A percentile compares a stretch with the other conserved stretches of the same genome.
These are phyloP conservation scores for Micromonas pusilla DNA, from an alignment of 139 green algal genomes.

Conservation along the genomic window DNA sequence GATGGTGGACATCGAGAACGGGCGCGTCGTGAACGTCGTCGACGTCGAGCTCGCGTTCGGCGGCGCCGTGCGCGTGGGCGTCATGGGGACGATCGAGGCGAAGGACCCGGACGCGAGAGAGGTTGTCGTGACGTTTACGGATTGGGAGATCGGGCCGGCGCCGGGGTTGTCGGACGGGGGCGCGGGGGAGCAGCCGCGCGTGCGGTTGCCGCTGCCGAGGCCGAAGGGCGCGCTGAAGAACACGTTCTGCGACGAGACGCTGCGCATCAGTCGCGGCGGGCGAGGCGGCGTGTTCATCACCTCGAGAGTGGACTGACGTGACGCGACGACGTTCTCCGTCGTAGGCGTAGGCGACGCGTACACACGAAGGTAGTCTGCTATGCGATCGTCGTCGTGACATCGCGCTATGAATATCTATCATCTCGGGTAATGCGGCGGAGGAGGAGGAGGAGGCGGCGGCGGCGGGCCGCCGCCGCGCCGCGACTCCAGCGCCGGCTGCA, in stretches of 20 bases:
- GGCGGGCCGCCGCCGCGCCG: too few species aligned
- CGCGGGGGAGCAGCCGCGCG: background rate
- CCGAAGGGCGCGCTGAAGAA: background rate
- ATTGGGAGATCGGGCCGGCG: background rate
- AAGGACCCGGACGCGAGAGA: background rate
- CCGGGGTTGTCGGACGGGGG: background rate
- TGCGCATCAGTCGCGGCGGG: background rate
- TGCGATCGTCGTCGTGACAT: too few species aligned
- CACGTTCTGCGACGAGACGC: background rate
- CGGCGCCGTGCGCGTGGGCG: background rate
- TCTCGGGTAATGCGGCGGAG: too few species aligned
- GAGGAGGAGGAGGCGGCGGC: background rate
- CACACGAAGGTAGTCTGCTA: too few species aligned
- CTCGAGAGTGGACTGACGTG: too few species aligned
- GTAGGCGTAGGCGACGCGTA: too few species aligned
- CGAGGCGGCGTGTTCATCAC: background rate
- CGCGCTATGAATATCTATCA: too few species aligned
- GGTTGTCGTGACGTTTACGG: background rate
- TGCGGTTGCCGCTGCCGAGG: background rate
- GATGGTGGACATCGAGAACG: background rate
- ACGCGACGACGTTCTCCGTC: too few species aligned
- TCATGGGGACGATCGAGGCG: background rate
- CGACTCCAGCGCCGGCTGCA: background rate
- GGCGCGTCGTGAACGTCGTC: background rate
- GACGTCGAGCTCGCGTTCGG: background rate